Conservation (phyloP, 805 yeast species). For the Schizosaccharomyces octosporus region DNA sequence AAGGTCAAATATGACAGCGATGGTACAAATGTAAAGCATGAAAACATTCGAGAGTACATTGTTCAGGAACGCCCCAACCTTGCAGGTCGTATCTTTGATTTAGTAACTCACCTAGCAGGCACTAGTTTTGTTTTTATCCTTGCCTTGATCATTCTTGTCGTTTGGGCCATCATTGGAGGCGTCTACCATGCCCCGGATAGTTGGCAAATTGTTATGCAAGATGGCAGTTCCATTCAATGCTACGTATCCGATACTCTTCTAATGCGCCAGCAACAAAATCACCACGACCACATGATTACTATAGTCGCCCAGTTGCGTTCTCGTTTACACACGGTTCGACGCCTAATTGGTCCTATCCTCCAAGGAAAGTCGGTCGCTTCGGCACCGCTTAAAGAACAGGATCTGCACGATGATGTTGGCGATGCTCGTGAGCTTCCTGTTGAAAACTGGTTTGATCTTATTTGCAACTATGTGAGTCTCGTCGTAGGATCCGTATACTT, state of each 20-base stretch:
- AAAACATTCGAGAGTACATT: not conserved
- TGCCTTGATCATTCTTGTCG: conserved; percentile 3
- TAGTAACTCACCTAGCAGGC: conserved; percentile 2
- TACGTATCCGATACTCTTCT: conserved; percentile 4
- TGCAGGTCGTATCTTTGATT: conserved; percentile 5
- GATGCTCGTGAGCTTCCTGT: not conserved
- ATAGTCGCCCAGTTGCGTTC: conserved; percentile 4
- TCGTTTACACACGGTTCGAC: conserved; percentile 2
- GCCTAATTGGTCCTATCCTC: conserved; percentile 1
- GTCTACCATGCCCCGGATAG: not conserved
- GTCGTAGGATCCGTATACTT: conserved; percentile 15
- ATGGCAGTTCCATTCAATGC: conserved; percentile 4
- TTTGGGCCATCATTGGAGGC: conserved; percentile 5
- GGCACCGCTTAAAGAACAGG: not conserved
- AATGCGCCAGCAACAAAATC: conserved; percentile 6
- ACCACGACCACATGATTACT: not conserved
- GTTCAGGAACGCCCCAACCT: not conserved
- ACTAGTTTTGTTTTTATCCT: conserved; percentile 4
- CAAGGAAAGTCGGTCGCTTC: not conserved
- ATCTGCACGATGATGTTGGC: not conserved
- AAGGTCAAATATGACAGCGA: not conserved
- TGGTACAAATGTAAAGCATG: not conserved
- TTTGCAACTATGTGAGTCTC: conserved; percentile 11
- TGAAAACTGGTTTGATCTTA: conserved; percentile 15
- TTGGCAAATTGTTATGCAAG: conserved; percentile 5